Base-by-base conservation (phyloP, 192 early-diverging fungal genomes). In the Linnemannia exigua region DNA sequence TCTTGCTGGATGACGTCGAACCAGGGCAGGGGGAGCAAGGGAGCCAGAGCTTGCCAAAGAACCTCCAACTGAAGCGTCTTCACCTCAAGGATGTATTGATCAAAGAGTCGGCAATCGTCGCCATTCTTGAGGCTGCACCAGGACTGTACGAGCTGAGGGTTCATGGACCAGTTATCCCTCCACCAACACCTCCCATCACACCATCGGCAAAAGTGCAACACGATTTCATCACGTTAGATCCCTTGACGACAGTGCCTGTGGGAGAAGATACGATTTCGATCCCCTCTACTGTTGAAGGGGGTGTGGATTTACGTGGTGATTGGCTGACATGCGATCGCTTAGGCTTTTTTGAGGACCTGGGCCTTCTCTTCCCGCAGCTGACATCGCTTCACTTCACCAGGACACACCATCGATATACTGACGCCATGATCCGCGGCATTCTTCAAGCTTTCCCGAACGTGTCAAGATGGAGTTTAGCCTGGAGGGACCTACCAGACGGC, bases 51-150 rank as follows among this genome's bases (percentile, higher is more conserved):
- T 37, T 79, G 17, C 48, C 77, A 25, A 44, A 28, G 54, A 46
- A 25, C 5, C 28, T 79, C 0, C 48, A n/a, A 14, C 31, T 79
- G 58, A 72, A 67, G 19, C 48, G 70, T 1, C 58, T 79, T 1
- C 77, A 44, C 4, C 70, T 79, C 12, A 79, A 79, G 61, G 77
- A 79, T 22, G 58, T 79, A 0, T 20, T 48, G 25, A 9, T 80
- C 61, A 61, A 41, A 28, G 79, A 80, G 50, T 50, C 58, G 8
- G 50, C 54, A 12, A 25, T 80, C 6, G 0, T 66, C 5, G 46
- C 79, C n/a, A 72, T 80, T 31, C 58, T 80, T 3, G 69, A 71
- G n/a, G 35, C 63, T 1, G 28, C 72, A 38, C 79, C 79, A n/a
- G 19, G 14, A 8, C 79, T 80, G 1, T 80, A 71, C 35, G 79